Evolutionary conservation across 139 green algal species (phyloP).

Genomic region (Pseudopediastrum boryanum): DNA sequence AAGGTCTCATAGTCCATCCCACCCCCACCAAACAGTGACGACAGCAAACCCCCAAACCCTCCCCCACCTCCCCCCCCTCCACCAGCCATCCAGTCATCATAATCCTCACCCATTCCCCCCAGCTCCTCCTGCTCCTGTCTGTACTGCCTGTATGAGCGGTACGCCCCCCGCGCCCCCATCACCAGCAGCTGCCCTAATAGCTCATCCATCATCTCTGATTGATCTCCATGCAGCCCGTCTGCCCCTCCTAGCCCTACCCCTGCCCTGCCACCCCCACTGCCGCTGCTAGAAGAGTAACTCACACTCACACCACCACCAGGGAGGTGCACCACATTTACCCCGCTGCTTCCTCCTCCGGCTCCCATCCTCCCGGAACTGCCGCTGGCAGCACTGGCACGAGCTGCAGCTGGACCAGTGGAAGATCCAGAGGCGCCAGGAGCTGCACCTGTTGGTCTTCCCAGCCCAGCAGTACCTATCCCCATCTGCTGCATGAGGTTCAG

Average conservation of each 20-base stretch:
- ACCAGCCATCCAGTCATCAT: neutral
- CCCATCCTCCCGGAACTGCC: no score
- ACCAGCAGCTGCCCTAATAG: constrained; percentile 21
- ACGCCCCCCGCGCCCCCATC: constrained; percentile 20
- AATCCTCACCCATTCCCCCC: neutral
- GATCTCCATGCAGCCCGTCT: neutral
- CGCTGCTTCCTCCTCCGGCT: no score
- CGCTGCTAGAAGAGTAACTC: no score
- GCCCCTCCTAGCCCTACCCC: neutral
- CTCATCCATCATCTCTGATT: neutral
- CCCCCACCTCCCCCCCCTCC: neutral
- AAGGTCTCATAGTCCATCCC: constrained; percentile 18
- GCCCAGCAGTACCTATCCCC: no score
- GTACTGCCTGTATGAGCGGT: neutral
- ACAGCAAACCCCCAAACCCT: neutral
- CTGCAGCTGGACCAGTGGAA: neutral
- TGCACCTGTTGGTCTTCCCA: no score
- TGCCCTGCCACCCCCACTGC: no score
- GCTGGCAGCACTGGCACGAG: no score
- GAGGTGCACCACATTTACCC: no score
- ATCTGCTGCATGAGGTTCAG: no score
- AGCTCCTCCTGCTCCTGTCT: neutral
- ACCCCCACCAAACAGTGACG: constrained; percentile 6
- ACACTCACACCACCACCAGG: no score
- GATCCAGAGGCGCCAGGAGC: no score